Conservation (phyloP, 805 yeast genomes). For the Candida adriatica region DNA sequence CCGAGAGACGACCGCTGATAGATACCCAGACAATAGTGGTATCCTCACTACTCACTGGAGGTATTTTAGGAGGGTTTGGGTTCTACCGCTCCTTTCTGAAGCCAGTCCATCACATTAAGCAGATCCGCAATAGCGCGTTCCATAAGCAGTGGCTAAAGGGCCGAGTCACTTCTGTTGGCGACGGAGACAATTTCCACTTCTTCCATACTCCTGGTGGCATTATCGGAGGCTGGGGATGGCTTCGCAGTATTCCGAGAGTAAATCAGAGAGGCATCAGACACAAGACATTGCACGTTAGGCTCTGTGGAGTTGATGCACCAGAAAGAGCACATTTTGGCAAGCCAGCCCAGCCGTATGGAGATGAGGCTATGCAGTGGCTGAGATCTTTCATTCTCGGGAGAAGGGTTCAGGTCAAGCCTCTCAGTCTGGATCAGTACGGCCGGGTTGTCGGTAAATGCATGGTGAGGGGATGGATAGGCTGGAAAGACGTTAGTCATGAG, state of each 20-base stretch:
- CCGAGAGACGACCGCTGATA: conserved; percentile 6
- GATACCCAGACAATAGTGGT: conserved; percentile 23
- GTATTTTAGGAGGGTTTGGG: conserved; percentile 35
- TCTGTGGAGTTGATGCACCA: conserved; percentile 96
- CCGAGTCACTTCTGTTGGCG: conserved; percentile 84
- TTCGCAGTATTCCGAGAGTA: conserved; percentile 56
- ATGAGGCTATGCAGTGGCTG: conserved; percentile 80
- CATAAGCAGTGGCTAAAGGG: conserved; percentile 50
- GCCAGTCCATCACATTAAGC: conserved; percentile 41
- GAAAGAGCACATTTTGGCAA: conserved; percentile 93
- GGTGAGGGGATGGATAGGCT: conserved; percentile 54
- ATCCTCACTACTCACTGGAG: conserved; percentile 29
- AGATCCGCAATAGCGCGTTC: conserved; percentile 43
- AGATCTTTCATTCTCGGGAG: conserved; percentile 57
- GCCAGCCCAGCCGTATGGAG: conserved; percentile 82
- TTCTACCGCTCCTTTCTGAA: conserved; percentile 43
- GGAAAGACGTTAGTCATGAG: conserved; percentile 76
- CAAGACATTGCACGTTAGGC: conserved; percentile 70
- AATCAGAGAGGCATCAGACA: conserved; percentile 41
- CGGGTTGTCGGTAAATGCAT: conserved; percentile 72
- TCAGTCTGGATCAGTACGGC: conserved; percentile 80
- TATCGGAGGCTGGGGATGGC: conserved; percentile 90
- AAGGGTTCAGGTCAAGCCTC: conserved; percentile 67
- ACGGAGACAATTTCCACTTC: conserved; percentile 90
- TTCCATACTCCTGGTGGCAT: conserved; percentile 92